These are phyloP conservation scores for Jaltomata sinuosa DNA, from an alignment of 257 asterid genomes.

Conservation along the genomic window DNA sequence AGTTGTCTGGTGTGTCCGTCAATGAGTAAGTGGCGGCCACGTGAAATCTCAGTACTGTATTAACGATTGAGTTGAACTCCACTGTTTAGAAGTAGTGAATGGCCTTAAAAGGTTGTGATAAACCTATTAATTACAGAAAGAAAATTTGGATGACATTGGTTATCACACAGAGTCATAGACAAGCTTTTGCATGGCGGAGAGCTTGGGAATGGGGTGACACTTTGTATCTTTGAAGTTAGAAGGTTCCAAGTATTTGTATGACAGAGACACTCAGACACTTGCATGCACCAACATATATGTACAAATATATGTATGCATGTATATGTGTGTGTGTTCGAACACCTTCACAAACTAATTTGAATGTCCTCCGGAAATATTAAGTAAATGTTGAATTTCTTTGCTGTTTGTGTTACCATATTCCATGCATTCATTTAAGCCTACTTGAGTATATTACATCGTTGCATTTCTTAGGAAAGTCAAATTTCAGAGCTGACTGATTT, in stretches of 20 bases:
- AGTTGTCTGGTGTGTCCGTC: neutral
- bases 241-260: neutral
- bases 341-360: neutral
- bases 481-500: neutral
- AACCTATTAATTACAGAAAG: neutral
- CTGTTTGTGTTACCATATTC: neutral
- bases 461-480: neutral
- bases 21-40: neutral
- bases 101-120: neutral
- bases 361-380: neutral
- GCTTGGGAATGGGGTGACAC: neutral
- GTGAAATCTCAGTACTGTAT: neutral
- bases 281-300: neutral
- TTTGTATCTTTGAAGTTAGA: neutral
- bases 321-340: neutral
- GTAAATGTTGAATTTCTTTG: neutral
- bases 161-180: neutral
- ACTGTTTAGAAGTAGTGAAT: neutral
- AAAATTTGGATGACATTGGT: neutral
- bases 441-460: neutral
- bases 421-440: slow-evolving; percentile 5
- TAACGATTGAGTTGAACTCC: neutral
- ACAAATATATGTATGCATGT: neutral
- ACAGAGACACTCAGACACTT: neutral
- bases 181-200: neutral